Conservation (phyloP, 495 filamentous ascomycete genomes). For the Penicillium riverlandense region DNA sequence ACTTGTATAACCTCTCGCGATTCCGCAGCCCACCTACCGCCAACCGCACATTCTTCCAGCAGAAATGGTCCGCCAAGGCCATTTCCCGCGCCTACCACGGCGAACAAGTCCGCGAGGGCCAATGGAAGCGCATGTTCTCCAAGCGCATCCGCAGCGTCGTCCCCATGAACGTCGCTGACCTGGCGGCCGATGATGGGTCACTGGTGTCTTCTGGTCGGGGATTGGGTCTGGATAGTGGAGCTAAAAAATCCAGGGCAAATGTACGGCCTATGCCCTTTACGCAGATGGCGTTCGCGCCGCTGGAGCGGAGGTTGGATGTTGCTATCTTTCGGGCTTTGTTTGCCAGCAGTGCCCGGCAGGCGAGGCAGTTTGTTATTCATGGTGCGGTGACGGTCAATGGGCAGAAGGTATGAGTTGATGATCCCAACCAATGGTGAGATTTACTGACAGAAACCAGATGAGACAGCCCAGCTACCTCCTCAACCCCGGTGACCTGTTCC, state of each 20-base stretch:
- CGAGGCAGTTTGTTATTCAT: constrained; percentile 88
- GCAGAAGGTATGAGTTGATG: constrained; percentile 59
- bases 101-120: constrained; percentile 80
- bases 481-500: constrained; percentile 97
- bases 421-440: background rate
- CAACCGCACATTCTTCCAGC: constrained; percentile 79
- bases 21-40: constrained; percentile 30
- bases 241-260: background rate
- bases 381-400: constrained; percentile 94
- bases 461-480: constrained; percentile 86
- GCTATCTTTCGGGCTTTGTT: constrained; percentile 90
- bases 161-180: constrained; percentile 69
- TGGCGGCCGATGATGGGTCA: constrained; percentile 75
- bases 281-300: constrained; percentile 84
- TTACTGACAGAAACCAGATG: constrained; percentile 53
- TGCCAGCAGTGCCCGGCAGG: constrained; percentile 89
- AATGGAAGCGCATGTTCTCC: constrained; percentile 91
- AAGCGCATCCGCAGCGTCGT: constrained; percentile 69
- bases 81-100: constrained; percentile 82
- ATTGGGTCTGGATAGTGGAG: constrained; percentile 48
- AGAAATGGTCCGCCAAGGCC: constrained; percentile 91
- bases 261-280: constrained; percentile 62
- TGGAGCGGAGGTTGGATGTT: constrained; percentile 85
- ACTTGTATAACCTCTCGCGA: constrained; percentile 76
- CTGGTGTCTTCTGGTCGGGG: constrained; percentile 75